Base-by-base conservation (phyloP, 2,329 filamentous ascomycete species). In the Aspergillus neoniger region DNA sequence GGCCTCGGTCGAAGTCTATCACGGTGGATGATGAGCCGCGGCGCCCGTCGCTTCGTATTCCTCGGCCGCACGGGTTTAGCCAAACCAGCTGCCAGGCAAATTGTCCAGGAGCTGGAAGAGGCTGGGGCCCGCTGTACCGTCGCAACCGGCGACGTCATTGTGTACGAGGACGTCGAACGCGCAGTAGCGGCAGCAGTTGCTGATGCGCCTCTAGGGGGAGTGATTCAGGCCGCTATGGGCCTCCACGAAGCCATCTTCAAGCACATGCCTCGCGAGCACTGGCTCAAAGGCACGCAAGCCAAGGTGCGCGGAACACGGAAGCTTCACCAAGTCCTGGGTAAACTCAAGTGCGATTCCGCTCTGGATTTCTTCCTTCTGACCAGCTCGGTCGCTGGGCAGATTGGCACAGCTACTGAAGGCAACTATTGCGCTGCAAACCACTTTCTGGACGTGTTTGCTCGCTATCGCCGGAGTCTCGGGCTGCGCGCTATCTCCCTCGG, bases 291-390 rank as follows among this genome's bases (percentile, higher is more conserved):
- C 2, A 72, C 81, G 17, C 68, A 62, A 0, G 82, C 84, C 54
- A 87, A 87, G 70, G 80, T 80, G 0, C 49, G 74, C 0, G 85
- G 84, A 4, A 80, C 82, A 0, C 73, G 71, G 69, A 83, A 85
- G 53, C 76, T 87, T 1, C 77, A 84, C 57, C 60, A 75, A 8
- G 69, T 71, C 15, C 70, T 82, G 15, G 12, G 15, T 5, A 23
- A 44, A n/a, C 19, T 21, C 10, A 48, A 54, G 19, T 21, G 10
- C 10, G 52, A 57, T 7, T 25, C n/a, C 6, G 43, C 32, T 5
- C 64, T 72, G 8, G 70, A 76, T 65, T 65, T 76, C 63, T 74
- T 71, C 62, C 49, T 68, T 44, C 63, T 66, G 57, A 65, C 61
- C 2, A 57, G 53, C 25, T 75, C 67, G 5, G 48, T 72, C 7